Evolutionary conservation across 2,329 filamentous ascomycete genomes (phyloP), one percentile per base, ranked within the genome.

Genomic region (Arthroderma uncinatum): DNA sequence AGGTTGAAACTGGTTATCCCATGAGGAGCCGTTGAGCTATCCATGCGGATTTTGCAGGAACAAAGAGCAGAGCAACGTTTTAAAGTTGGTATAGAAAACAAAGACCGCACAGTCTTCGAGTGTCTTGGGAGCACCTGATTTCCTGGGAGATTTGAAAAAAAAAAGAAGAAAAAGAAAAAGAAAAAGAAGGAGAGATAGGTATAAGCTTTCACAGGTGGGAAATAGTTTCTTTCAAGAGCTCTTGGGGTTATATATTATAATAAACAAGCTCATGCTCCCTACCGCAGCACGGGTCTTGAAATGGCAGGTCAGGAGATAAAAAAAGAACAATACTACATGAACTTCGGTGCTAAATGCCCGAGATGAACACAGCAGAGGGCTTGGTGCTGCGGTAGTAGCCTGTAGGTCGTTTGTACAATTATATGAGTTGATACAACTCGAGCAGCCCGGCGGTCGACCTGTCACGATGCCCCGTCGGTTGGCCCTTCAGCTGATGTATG

Each of bases 21-120:
- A 36, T 39, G 50, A 19, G 39, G 33, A 37, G 50, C 50, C 36
- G 36, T 53, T 53, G 50, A 36, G 16, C 30, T 53, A 53, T 53
- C 50, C 36, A 53, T 53, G 50, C 33, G 50, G 50, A 25, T 36
- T 36, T 50, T 50, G 47, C 47, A 33, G 47, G 50, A 53, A 53
- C 50, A 53, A 53, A 53, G 50, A 16, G 50, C 19, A 53, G n/a
- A 30, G 12, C 33, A 53, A 37, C 30, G 16, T 19, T 53, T 36
- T 39, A 53, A 53, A 53, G 50, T 53, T 39, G 36, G 50, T 53
- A 16, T 53, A 14, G 50, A 53, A 37, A 34, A 53, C 50, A 53
- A 53, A 53, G 50, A 39, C 36, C 36, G 50, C 50, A 53, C 21
- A 53, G 50, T 53, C 33, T 53, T 53, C 50, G 21, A 39, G 50